Evolutionary conservation across 768 basidiomycete genomes (phyloP).

Genomic region (Mycena metata): DNA sequence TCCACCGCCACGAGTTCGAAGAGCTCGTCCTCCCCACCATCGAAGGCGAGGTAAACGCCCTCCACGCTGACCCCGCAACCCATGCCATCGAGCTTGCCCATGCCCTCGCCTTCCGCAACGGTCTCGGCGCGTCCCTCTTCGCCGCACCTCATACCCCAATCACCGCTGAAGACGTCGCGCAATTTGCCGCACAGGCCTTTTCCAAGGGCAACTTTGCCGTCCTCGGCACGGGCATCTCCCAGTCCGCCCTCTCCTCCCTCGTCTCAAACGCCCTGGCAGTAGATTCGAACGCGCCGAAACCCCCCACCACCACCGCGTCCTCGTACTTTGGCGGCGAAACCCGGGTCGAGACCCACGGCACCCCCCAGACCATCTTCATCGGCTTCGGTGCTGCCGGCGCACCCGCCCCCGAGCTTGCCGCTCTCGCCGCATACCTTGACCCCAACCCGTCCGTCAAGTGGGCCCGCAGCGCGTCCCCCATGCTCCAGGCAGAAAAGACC

Average conservation of each 20-base stretch:
- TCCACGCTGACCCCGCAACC: slow-evolving; percentile 69
- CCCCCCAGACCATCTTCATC: slow-evolving; percentile 86
- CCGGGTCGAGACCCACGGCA: slow-evolving; percentile 72
- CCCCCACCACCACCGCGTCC: slow-evolving; percentile 50
- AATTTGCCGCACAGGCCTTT: slow-evolving; percentile 81
- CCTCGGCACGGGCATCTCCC: slow-evolving; percentile 88
- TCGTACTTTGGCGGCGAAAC: slow-evolving; percentile 88
- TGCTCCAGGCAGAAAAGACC: slow-evolving; percentile 69
- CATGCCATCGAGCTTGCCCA: slow-evolving; percentile 91
- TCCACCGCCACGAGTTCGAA: slow-evolving; percentile 80
- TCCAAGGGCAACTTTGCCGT: slow-evolving; percentile 86
- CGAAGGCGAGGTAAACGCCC: slow-evolving; percentile 76
- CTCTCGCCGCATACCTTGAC: slow-evolving; percentile 85
- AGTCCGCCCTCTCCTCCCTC: slow-evolving; percentile 75
- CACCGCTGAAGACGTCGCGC: slow-evolving; percentile 77
- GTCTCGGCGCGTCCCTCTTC: slow-evolving; percentile 93
- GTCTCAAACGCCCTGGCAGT: slow-evolving; percentile 76
- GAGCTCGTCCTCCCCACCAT: slow-evolving; percentile 83
- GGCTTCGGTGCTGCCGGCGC: slow-evolving; percentile 85
- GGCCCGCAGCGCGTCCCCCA: slow-evolving; percentile 79
- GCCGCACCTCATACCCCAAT: slow-evolving; percentile 77
- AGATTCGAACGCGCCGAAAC: slow-evolving; percentile 47
- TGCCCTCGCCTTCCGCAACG: slow-evolving; percentile 91
- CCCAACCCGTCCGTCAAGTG: slow-evolving; percentile 89
- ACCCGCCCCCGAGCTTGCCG: slow-evolving; percentile 78